Evolutionary conservation across 495 filamentous ascomycete species (phyloP).

Genomic region (Penicillium goetzii): DNA sequence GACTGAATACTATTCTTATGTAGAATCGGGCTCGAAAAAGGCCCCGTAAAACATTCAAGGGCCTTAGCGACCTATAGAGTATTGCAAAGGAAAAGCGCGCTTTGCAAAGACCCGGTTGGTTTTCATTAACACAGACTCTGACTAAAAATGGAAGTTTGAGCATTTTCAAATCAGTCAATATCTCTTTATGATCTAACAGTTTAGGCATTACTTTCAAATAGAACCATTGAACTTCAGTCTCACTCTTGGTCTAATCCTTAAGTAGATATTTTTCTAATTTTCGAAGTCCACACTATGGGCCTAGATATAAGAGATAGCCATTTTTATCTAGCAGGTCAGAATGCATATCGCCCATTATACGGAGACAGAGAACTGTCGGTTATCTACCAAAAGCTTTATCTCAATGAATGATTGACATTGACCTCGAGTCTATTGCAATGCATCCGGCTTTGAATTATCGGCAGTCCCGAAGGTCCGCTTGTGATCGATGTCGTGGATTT

Average conservation of each 20-base stretch:
- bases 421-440: slow-evolving; percentile 11
- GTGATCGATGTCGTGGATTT: slow-evolving; percentile 47
- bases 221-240: slow-evolving; percentile 2
- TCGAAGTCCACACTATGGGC: not conserved
- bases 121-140: not conserved
- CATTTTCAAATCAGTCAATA: not conserved
- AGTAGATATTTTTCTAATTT: slow-evolving; percentile 19
- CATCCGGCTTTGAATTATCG: slow-evolving; percentile 28
- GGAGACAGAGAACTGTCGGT: not conserved
- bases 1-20: not conserved
- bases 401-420: not conserved
- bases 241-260: slow-evolving; percentile 17
- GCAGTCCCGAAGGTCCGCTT: slow-evolving; percentile 44
- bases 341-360: not conserved
- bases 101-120: not conserved
- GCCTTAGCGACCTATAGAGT: no score
- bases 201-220: slow-evolving; percentile 20
- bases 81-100: not conserved
- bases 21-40: not conserved
- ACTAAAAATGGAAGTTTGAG: not conserved
- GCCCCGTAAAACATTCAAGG: not conserved
- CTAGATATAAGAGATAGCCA: not conserved
- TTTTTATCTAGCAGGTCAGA: not conserved
- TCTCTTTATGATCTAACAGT: slow-evolving; percentile 8
- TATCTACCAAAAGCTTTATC: not conserved